Conservation (phyloP, 2,329 filamentous ascomycete species). For the Fusarium xylarioides region DNA sequence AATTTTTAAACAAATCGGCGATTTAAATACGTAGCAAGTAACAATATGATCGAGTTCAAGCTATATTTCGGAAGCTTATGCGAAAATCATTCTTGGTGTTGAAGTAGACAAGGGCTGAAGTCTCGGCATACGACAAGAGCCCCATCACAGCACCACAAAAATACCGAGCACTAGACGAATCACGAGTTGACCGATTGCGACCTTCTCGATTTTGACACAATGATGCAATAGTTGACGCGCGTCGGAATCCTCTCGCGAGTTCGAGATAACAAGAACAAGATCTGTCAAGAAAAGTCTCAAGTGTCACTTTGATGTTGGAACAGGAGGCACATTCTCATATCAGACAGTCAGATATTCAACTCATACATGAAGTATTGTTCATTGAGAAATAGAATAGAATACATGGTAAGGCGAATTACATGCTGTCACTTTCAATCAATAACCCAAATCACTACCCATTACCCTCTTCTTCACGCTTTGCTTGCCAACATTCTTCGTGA, state of each 20-base stretch:
- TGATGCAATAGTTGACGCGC: background rate
- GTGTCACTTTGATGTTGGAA: no score
- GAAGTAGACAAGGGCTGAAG: background rate
- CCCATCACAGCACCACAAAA: background rate
- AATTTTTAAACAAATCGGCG: background rate
- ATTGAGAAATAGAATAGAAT: background rate
- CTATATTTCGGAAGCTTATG: background rate
- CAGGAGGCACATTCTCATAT: background rate
- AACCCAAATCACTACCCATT: fast-evolving
- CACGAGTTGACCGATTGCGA: background rate
- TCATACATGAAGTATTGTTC: background rate
- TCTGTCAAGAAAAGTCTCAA: background rate
- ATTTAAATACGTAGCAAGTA: background rate
- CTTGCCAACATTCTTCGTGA: background rate
- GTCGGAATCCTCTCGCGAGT: background rate
- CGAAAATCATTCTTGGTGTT: background rate
- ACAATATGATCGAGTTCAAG: background rate
- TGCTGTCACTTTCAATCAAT: background rate
- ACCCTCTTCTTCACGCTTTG: background rate
- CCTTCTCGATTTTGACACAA: background rate
- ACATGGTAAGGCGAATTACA: background rate
- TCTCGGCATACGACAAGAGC: slow-evolving; percentile 13
- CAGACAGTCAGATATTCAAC: background rate
- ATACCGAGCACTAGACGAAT: background rate
- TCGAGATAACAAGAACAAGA: background rate